Evolutionary conservation across 1,284 basidiomycete species (phyloP).

Genomic region (Boletellus dicymbophilus): DNA sequence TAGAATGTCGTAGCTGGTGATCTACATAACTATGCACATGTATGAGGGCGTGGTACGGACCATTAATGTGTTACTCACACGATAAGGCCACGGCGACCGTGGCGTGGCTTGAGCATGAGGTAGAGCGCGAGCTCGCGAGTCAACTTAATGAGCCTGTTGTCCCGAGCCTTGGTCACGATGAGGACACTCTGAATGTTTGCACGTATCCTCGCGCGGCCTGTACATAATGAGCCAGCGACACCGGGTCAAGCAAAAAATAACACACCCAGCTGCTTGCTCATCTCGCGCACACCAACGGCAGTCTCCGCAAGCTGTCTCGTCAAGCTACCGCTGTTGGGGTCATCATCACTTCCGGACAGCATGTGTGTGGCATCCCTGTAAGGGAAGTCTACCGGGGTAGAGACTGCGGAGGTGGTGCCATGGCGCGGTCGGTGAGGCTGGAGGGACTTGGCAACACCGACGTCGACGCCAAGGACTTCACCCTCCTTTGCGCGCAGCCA

Average conservation of each 20-base stretch:
- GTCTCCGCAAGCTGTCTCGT: constrained; percentile 96
- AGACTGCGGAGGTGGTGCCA: constrained; percentile 8
- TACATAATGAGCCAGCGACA: constrained; percentile 13
- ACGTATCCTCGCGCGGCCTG: constrained; percentile 90
- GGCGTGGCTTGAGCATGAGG: constrained; percentile 80
- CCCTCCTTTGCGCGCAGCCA: constrained; percentile 60
- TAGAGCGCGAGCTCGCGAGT: constrained; percentile 96
- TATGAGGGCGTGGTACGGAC: constrained; percentile 12
- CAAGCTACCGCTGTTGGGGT: constrained; percentile 71
- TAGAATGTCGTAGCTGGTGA: constrained; percentile 87
- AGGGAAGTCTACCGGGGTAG: constrained; percentile 19
- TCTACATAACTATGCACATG: constrained; percentile 81
- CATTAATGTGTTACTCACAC: constrained; percentile 54
- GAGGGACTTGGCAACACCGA: constrained; percentile 50
- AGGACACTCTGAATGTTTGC: constrained; percentile 92
- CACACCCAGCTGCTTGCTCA: constrained; percentile 97
- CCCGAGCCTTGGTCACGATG: constrained; percentile 97
- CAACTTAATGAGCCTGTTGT: constrained; percentile 94
- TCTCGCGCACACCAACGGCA: constrained; percentile 95
- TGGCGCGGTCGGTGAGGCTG: constrained; percentile 34
- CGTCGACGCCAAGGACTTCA: constrained; percentile 38
- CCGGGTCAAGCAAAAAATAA: constrained; percentile 20
- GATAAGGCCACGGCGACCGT: constrained; percentile 70
- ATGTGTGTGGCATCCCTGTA: constrained; percentile 17
- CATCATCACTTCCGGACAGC: constrained; percentile 49